Conservation (phyloP, 2,329 filamentous ascomycete species). For the Tolypocladium capitatum region DNA sequence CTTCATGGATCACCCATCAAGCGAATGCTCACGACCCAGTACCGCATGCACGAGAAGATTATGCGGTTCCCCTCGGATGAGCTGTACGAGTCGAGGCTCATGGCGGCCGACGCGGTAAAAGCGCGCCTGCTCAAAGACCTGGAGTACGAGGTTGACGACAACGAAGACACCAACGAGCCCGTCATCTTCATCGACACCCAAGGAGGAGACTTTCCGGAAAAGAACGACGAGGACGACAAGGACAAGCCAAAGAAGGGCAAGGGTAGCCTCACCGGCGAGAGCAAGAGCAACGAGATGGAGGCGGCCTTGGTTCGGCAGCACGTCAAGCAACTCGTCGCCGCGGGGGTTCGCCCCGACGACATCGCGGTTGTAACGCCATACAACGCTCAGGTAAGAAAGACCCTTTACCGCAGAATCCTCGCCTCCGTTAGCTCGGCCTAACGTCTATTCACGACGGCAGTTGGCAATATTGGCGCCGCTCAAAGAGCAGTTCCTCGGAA, state of each 20-base stretch:
- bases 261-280: conserved; percentile 37
- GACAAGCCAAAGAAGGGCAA: conserved; percentile 29
- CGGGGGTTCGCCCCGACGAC: conserved; percentile 69
- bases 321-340: conserved; percentile 59
- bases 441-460: conserved; percentile 24
- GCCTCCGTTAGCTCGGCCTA: conserved; percentile 7
- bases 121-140: conserved; percentile 62
- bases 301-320: conserved; percentile 69
- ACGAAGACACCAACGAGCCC: conserved; percentile 77
- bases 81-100: conserved; percentile 69
- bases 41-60: conserved; percentile 93
- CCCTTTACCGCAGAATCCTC: neutral
- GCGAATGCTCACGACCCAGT: conserved; percentile 90
- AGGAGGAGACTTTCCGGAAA: conserved; percentile 82
- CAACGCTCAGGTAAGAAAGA: conserved; percentile 61
- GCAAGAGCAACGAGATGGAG: conserved; percentile 88
- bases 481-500: conserved; percentile 66
- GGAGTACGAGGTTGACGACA: conserved; percentile 62
- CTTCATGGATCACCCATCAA: conserved; percentile 78
- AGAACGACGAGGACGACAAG: conserved; percentile 58
- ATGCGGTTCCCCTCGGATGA: conserved; percentile 89
- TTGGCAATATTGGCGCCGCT: conserved; percentile 67
- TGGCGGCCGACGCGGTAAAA: conserved; percentile 71
- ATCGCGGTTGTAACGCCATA: conserved; percentile 94
- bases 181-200: conserved; percentile 94